Evolutionary conservation across 179 eudicot genomes (phyloP).

Genomic region (Vitellaria paradoxa): DNA sequence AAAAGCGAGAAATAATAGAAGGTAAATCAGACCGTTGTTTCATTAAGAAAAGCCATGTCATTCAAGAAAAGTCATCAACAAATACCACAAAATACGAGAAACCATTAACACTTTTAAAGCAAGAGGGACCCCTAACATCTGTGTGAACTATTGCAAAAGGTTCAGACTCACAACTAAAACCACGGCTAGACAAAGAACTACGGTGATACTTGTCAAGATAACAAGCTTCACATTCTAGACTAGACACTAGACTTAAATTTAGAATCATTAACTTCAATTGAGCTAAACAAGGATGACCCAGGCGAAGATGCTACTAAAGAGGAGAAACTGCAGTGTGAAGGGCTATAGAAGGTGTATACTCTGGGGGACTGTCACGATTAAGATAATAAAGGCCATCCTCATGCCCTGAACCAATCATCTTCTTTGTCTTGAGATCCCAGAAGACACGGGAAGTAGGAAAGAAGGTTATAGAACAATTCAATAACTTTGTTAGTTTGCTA

Average conservation of each 20-base stretch:
- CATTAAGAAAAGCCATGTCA: not conserved
- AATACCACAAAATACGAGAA: not conserved
- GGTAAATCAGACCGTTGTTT: not conserved
- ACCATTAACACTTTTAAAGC: not conserved
- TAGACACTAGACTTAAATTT: not conserved
- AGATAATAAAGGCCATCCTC: not conserved
- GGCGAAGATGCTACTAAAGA: not conserved
- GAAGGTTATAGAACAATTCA: not conserved
- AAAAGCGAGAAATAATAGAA: not conserved
- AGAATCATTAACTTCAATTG: not conserved
- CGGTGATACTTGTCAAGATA: not conserved
- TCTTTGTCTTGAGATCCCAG: not conserved
- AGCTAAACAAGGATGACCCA: not conserved
- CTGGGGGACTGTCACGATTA: not conserved
- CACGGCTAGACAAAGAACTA: not conserved
- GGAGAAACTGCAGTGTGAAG: not conserved
- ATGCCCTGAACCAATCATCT: too few relatives aligned
- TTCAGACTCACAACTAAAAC: not conserved
- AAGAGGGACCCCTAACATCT: not conserved
- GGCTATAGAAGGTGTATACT: not conserved
- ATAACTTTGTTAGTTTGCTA: not conserved
- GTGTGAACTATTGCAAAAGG: not conserved
- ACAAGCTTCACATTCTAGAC: not conserved
- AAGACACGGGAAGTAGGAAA: not conserved
- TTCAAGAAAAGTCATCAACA: not conserved